Conservation (phyloP, 2,329 filamentous ascomycete species). For the Aspergillus pseudoglaucus region DNA sequence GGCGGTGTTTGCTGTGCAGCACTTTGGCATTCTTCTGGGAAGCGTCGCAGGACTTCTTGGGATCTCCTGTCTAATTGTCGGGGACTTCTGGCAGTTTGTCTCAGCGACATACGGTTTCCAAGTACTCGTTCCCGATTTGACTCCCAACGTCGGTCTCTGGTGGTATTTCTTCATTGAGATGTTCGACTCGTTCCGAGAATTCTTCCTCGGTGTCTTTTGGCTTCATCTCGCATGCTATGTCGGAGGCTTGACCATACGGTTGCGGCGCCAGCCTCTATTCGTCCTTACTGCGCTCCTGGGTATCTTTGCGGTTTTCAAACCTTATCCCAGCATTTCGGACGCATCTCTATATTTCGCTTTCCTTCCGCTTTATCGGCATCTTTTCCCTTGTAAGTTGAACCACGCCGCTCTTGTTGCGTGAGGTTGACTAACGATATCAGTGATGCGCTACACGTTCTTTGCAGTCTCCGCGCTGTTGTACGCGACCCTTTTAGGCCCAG, state of each 20-base stretch:
- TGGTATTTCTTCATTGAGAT: slow-evolving; percentile 99
- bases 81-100: slow-evolving; percentile 79
- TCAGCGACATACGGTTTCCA: slow-evolving; percentile 88
- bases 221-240: slow-evolving; percentile 88
- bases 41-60: slow-evolving; percentile 59
- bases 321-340: slow-evolving; percentile 89
- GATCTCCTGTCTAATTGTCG: slow-evolving; percentile 67
- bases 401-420: not conserved
- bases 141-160: slow-evolving; percentile 93
- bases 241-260: slow-evolving; percentile 72
- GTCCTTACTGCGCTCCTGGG: slow-evolving; percentile 79
- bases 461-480: slow-evolving; percentile 78
- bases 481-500: slow-evolving; percentile 79
- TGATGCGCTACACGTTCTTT: slow-evolving; percentile 92
- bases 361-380: slow-evolving; percentile 79
- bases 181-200: slow-evolving; percentile 95
- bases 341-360: slow-evolving; percentile 78
- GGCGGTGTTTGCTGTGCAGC: slow-evolving; percentile 48
- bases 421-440: slow-evolving; percentile 36
- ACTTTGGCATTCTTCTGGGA: slow-evolving; percentile 47
- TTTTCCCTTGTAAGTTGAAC: slow-evolving; percentile 64
- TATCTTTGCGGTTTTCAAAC: slow-evolving; percentile 91
- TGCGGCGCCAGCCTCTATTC: slow-evolving; percentile 80
- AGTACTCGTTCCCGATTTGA: slow-evolving; percentile 81
- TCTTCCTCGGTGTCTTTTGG: slow-evolving; percentile 98